A percentile compares a stretch with the other conserved stretches of the same genome.
These are phyloP conservation scores for Neurospora sp. DNA, from an alignment of 495 filamentous ascomycete genomes.

Conservation along the genomic window DNA sequence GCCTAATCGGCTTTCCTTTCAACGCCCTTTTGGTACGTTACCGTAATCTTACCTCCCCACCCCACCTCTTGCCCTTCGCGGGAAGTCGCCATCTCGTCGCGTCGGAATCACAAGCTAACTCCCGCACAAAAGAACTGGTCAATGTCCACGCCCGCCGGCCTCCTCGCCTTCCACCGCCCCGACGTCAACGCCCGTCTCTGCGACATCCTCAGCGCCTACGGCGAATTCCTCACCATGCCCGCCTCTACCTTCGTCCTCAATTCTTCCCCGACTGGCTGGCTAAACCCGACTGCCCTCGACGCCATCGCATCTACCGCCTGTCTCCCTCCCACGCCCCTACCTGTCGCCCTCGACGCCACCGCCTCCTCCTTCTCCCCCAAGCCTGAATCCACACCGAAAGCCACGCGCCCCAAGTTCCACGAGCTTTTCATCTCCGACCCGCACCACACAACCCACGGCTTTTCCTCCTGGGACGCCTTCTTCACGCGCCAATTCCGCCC, in stretches of 20 bases:
- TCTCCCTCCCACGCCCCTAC: not conserved
- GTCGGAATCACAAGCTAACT: too few relatives aligned
- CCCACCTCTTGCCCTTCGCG: too few relatives aligned
- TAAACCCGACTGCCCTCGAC: not conserved
- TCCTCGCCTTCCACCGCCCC: not conserved
- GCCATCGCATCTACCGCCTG: not conserved
- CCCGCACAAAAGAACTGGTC: not conserved
- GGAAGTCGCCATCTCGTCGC: too few relatives aligned
- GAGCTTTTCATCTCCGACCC: not conserved
- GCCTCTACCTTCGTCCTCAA: not conserved
- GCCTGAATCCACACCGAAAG: too few relatives aligned
- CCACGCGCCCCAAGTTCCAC: not conserved
- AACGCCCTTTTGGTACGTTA: not conserved
- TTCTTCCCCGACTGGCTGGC: not conserved
- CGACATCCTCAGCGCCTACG: not conserved
- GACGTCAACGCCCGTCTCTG: not conserved
- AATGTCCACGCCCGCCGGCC: not conserved
- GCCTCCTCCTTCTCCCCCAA: too few relatives aligned
- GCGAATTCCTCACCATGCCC: not conserved
- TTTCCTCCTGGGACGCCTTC: conserved; percentile 24
- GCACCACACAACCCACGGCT: not conserved
- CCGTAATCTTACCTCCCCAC: not conserved
- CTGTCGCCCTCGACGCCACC: too few relatives aligned
- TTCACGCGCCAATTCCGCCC: conserved; percentile 33
- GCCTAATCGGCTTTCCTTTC: not conserved